Evolutionary conservation across 2,329 filamentous ascomycete genomes (phyloP).

Genomic region (Ophiocordyceps sinensis): DNA sequence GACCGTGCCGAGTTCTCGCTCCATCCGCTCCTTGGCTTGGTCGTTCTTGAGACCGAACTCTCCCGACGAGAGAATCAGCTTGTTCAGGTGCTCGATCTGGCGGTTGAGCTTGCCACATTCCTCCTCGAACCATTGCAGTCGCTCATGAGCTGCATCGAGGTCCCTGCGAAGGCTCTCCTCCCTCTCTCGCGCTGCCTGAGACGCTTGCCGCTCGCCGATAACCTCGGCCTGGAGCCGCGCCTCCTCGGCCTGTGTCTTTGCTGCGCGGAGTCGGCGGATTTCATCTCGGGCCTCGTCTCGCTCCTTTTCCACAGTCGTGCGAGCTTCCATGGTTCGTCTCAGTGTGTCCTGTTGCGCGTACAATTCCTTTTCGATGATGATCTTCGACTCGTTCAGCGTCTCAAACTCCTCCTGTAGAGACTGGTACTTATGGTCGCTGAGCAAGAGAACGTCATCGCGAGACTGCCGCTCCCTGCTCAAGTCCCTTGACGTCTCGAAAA

Average conservation of each 20-base stretch:
- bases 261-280: conserved; percentile 65
- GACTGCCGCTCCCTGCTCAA: conserved; percentile 86
- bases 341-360: conserved; percentile 90
- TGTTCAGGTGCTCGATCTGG: conserved; percentile 74
- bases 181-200: conserved; percentile 62
- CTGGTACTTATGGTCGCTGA: conserved; percentile 77
- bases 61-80: conserved; percentile 77
- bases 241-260: conserved; percentile 75
- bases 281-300: conserved; percentile 82
- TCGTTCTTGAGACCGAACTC: conserved; percentile 83
- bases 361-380: conserved; percentile 94
- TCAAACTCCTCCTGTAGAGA: conserved; percentile 76
- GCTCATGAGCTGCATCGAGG: conserved; percentile 62
- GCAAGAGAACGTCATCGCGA: conserved; percentile 79
- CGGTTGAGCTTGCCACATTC: conserved; percentile 64
- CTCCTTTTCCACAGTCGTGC: conserved; percentile 67
- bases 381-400: conserved; percentile 81
- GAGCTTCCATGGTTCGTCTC: conserved; percentile 70
- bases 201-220: conserved; percentile 66
- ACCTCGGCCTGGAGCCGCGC: conserved; percentile 72
- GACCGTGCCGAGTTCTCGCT: conserved; percentile 79
- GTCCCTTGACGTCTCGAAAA: conserved; percentile 76
- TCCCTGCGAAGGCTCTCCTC: conserved; percentile 66
- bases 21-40: conserved; percentile 83
- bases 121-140: conserved; percentile 63